These are phyloP conservation scores for Amanita muscaria DNA, from an alignment of 768 basidiomycete species.

Conservation along the genomic window DNA sequence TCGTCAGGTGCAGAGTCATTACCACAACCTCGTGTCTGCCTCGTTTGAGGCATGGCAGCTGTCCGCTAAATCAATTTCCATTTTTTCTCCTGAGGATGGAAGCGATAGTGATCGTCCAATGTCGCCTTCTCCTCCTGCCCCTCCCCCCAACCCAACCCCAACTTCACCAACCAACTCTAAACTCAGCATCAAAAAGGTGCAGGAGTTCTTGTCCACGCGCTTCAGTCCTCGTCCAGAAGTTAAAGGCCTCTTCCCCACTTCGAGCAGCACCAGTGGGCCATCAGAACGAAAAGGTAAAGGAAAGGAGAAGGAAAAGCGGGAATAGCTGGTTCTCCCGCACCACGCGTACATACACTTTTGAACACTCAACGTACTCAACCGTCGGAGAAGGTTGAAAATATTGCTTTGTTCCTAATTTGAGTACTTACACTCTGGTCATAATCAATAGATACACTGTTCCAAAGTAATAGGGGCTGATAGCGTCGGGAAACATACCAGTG, in stretches of 20 bases:
- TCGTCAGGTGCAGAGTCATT: constrained; percentile 18
- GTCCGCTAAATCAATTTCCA: background rate
- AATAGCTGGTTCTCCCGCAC: too few relatives aligned
- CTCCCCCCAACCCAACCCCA: background rate
- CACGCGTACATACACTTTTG: too few relatives aligned
- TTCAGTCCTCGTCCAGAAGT: constrained; percentile 4
- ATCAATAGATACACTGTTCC: background rate
- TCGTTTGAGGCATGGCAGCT: constrained; percentile 23
- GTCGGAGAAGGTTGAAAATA: too few relatives aligned
- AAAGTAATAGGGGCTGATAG: too few relatives aligned
- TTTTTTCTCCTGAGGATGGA: background rate
- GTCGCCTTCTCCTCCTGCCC: background rate
- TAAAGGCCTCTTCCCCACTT: background rate
- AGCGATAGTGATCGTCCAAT: background rate
- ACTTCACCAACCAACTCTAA: background rate
- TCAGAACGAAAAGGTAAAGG: background rate
- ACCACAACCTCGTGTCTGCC: constrained; percentile 18
- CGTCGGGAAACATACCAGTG: too few relatives aligned
- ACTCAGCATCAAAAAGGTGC: constrained; percentile 8
- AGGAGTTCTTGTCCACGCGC: constrained; percentile 6
- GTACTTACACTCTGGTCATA: too few relatives aligned
- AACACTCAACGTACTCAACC: too few relatives aligned
- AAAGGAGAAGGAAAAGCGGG: background rate
- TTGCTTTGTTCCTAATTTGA: too few relatives aligned
- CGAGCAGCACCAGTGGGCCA: background rate